Evolutionary conservation across 176 grass and related monocot genomes (phyloP).

Genomic region (Rhynchospora pubera): DNA sequence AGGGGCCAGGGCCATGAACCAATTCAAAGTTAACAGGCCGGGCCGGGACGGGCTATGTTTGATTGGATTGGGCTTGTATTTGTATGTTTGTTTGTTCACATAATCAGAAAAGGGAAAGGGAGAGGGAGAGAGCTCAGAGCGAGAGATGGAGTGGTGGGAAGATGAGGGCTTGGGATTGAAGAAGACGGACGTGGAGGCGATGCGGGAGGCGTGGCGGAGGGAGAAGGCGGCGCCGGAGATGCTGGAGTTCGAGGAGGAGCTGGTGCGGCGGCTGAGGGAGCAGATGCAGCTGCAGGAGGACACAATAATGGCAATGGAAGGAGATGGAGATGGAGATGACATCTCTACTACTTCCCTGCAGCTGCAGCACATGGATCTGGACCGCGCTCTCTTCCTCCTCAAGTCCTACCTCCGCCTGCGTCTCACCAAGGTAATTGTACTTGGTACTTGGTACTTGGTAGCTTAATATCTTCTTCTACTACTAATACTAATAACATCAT

Average conservation of each 20-base stretch:
- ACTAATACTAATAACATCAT: too few relatives aligned
- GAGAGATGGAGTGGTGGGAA: slow-evolving; percentile 41
- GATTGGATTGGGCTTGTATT: too few relatives aligned
- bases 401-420: slow-evolving; percentile 87
- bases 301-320: too few relatives aligned
- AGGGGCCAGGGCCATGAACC: too few relatives aligned
- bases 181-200: slow-evolving; percentile 52
- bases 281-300: slow-evolving; percentile 91
- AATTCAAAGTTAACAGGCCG: too few relatives aligned
- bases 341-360: too few relatives aligned
- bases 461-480: too few relatives aligned
- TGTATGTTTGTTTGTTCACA: too few relatives aligned
- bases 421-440: slow-evolving; percentile 71
- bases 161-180: slow-evolving; percentile 26
- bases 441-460: too few relatives aligned
- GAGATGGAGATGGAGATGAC: slow-evolving; percentile 35
- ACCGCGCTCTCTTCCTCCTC: slow-evolving; percentile 75
- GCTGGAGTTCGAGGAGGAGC: slow-evolving; percentile 50
- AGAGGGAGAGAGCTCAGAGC: background rate
- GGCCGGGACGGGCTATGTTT: too few relatives aligned
- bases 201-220: slow-evolving; percentile 76
- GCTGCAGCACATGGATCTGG: slow-evolving; percentile 92
- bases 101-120: too few relatives aligned
- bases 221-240: slow-evolving; percentile 86
- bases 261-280: slow-evolving; percentile 71